Base-by-base conservation (phyloP, 2,329 filamentous ascomycete species). In the Herpotrichia juniperi region DNA sequence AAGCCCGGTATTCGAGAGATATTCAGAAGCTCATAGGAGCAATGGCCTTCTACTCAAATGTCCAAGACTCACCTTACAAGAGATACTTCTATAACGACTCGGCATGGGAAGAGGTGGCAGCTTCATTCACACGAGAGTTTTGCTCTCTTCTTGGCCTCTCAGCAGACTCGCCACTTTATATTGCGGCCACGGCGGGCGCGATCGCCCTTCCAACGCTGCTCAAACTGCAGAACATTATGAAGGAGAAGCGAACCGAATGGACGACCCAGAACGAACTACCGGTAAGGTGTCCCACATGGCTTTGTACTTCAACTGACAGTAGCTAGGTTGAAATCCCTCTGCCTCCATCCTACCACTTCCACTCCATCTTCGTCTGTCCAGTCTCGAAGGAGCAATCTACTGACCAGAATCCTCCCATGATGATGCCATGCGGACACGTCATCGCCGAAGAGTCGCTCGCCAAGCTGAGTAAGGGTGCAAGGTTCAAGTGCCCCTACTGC, bases 401-500 rank as follows among this genome's bases (percentile, higher is more conserved):
- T 0, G 92, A 96, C 66, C 78, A 82, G 21, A 99, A 99, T 72
- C 94, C 94, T 10, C 92, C 94, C 1, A 96, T 97, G 89, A 94
- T 97, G 84, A 87, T 99, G 68, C 90, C 91, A 0, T 99, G 94
- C 68, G 93, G 94, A 5, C 94, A 99, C 76, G 93, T 97, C 46
- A 87, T 99, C 53, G 93, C 92, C 16, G 84, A 87, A 58, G 93
- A 97, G 67, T 92, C 88, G 28, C 77, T 99, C 45, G 85, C 89
- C 54, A 87, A 87, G 67, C 81, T 97, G 35, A 87, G 87, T 48
- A 96, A 96, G 75, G 88, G 88, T 0, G 83, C 79, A 35, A 80
- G 88, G 53, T 96, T 96, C 81, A 99, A 99, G 74, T 99, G 94
- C 67, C 94, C 94, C 0, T 99, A 99, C 71, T 99, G 94, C 69